phyloP scores from a whole-genome alignment of 2,329 filamentous ascomycete species.

The Cladorrhinum sp. region DNA sequence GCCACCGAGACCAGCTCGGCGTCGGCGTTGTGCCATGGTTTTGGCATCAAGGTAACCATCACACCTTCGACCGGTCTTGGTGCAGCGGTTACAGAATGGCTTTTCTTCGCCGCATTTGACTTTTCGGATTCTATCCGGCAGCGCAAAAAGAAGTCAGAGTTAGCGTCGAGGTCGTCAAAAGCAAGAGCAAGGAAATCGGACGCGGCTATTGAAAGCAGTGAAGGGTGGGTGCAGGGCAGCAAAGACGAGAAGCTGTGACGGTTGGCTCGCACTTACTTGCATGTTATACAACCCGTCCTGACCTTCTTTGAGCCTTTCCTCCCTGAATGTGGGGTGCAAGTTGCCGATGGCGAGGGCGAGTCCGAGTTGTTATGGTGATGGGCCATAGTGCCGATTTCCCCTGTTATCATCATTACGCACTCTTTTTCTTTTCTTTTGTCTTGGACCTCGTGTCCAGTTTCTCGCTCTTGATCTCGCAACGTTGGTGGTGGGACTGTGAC shows the following conservation, averaged over 20 bases:
- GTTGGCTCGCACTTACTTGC: constrained; percentile 44
- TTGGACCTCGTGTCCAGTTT: not conserved
- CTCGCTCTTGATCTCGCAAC: not conserved
- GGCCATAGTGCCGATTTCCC: constrained; percentile 16
- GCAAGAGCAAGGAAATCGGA: not conserved
- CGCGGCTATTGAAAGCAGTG: constrained; percentile 4
- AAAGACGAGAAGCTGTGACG: not conserved
- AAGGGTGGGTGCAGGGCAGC: not conserved
- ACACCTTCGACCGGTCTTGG: constrained; percentile 53
- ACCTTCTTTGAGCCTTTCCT: constrained; percentile 45
- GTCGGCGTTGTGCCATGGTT: constrained; percentile 28
- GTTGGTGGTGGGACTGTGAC: not conserved
- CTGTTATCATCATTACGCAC: not conserved
- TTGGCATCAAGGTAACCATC: constrained; percentile 48
- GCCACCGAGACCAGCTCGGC: constrained; percentile 15
- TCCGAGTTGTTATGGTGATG: constrained; percentile 18
- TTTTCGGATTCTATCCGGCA: constrained; percentile 45
- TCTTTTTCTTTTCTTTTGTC: not conserved
- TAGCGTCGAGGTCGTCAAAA: constrained; percentile 6
- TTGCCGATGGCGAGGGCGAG: constrained; percentile 16
- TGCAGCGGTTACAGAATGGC: constrained; percentile 51
- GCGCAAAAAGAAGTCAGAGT: constrained; percentile 11
- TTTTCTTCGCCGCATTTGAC: constrained; percentile 57
- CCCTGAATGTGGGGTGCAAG: constrained; percentile 22
- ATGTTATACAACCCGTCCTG: constrained; percentile 52